Conservation (phyloP, 1,284 basidiomycete species). For the Vanrija humicola region DNA sequence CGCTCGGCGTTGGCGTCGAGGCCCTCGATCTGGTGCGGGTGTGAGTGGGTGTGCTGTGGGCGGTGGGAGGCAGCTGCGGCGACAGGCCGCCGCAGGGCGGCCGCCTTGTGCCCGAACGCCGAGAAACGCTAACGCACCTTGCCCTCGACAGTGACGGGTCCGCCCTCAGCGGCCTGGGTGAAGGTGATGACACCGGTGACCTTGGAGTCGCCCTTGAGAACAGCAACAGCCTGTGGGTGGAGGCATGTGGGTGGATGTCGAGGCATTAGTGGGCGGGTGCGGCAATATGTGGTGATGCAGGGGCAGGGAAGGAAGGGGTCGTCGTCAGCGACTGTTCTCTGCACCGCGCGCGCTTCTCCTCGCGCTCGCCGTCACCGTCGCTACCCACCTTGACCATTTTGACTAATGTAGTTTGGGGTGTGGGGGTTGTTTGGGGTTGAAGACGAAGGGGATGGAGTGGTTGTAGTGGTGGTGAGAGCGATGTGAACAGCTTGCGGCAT, state of each 20-base stretch:
- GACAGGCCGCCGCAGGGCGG: no score
- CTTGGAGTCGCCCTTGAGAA: conserved; percentile 60
- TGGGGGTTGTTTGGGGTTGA: no score
- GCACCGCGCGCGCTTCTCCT: no score
- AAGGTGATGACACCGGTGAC: conserved; percentile 65
- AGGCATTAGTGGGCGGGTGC: background rate
- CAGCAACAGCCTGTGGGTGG: conserved; percentile 58
- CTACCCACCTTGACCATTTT: no score
- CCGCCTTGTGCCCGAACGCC: no score
- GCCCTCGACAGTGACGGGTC: conserved; percentile 61
- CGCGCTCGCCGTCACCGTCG: no score
- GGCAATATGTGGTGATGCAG: background rate
- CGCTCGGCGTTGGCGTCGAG: conserved; percentile 60
- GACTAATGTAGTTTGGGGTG: no score
- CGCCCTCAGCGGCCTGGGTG: conserved; percentile 56
- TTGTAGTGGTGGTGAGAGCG: no score
- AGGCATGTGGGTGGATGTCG: background rate
- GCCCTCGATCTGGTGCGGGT: conserved; percentile 53
- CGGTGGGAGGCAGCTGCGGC: no score
- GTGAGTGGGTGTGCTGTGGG: no score
- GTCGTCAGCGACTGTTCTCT: background rate
- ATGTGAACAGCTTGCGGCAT: no score
- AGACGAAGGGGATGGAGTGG: no score
- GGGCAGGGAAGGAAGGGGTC: background rate
- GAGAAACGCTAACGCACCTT: conserved; percentile 41